Percentiles rank a stretch among this genome's conserved stretches.
phyloP scores from a whole-genome alignment of 306 rosid genomes.

The Castanea sativa region DNA sequence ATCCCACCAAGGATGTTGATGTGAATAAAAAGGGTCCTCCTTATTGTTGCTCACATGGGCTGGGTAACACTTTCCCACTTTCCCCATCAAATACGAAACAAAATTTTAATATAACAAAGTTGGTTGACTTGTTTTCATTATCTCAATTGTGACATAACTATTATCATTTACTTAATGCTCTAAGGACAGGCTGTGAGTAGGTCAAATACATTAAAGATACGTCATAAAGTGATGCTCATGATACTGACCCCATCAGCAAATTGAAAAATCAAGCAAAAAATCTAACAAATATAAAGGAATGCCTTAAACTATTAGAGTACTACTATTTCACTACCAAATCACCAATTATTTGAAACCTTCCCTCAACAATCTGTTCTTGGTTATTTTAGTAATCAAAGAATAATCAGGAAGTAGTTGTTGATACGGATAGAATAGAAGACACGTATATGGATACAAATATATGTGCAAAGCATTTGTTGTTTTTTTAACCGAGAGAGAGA shows the following conservation, averaged over 20 bases:
- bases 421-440: no score
- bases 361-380: neutral
- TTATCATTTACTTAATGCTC: conserved; percentile 45
- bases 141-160: conserved; percentile 37
- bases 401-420: neutral
- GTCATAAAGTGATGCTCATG: conserved; percentile 36
- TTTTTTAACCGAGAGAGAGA: neutral
- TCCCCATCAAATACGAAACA: conserved; percentile 38
- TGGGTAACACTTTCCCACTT: conserved; percentile 30
- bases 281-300: neutral
- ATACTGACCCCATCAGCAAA: conserved; percentile 37
- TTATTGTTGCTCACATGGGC: conserved; percentile 50
- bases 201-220: conserved; percentile 47
- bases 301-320: no score
- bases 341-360: neutral
- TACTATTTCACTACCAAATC: neutral
- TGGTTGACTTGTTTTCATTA: conserved; percentile 49
- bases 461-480: no score
- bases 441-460: no score
- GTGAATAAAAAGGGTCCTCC: conserved; percentile 45
- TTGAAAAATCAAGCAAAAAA: conserved; percentile 8
- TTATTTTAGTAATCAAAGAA: neutral
- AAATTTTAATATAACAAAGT: conserved; percentile 34
- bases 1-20: conserved; percentile 40
- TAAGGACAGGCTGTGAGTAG: conserved; percentile 61